Conservation (phyloP, 1,284 basidiomycete species). For the Malassezia furfur region DNA sequence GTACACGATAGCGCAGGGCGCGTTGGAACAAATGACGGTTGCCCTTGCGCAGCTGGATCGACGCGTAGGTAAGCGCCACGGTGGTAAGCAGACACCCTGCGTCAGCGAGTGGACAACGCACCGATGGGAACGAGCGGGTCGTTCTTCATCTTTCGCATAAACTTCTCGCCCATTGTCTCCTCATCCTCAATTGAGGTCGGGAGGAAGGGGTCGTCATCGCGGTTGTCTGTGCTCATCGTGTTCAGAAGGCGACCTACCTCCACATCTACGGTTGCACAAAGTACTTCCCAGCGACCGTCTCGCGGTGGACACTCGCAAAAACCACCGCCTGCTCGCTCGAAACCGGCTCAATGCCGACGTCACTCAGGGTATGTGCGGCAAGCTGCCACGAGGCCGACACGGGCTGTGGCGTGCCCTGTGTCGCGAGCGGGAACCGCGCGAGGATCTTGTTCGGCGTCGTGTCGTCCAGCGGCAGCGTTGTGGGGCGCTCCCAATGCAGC, state of each 20-base stretch:
- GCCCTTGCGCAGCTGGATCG: constrained; percentile 37
- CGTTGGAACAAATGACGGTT: constrained; percentile 40
- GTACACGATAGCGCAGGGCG: constrained; percentile 44
- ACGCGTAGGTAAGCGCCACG: constrained; percentile 38
- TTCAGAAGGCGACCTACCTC: not conserved
- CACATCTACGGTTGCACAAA: constrained; percentile 10
- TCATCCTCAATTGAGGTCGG: not conserved
- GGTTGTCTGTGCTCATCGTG: not conserved
- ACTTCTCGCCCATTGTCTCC: constrained; percentile 22
- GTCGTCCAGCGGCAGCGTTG: not conserved
- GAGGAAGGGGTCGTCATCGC: not conserved
- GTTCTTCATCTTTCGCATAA: constrained; percentile 40
- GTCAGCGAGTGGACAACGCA: constrained; percentile 13
- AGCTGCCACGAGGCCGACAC: constrained; percentile 3
- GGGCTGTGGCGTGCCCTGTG: constrained; percentile 8
- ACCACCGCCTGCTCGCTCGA: not conserved
- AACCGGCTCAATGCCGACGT: not conserved
- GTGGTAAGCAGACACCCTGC: constrained; percentile 39
- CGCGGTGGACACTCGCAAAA: constrained; percentile 1
- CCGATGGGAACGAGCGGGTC: constrained; percentile 46
- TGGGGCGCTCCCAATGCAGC: not conserved
- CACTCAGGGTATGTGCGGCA: not conserved
- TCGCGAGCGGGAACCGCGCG: constrained; percentile 13
- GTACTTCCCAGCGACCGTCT: constrained; percentile 10
- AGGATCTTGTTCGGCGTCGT: not conserved